phyloP scores from a whole-genome alignment of 176 grass and related monocot genomes.

The Eleusine coracana region DNA sequence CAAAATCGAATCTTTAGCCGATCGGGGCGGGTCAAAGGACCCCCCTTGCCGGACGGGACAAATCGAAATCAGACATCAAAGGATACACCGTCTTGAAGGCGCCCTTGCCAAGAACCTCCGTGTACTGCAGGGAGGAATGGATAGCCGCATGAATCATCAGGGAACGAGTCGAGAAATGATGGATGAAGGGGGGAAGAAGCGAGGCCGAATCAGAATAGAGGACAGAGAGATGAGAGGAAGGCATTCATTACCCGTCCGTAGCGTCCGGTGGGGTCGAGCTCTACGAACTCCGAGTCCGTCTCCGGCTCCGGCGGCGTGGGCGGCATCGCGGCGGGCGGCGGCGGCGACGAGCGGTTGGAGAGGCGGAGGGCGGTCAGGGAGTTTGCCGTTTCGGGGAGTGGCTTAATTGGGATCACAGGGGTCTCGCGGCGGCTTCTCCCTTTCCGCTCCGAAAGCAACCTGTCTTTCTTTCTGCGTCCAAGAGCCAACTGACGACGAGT shows the following conservation, averaged over 20 bases:
- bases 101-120: slow-evolving; percentile 73
- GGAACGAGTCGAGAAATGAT: background rate
- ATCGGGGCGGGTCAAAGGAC: background rate
- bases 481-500: background rate
- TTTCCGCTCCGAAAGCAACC: background rate
- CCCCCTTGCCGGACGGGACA: background rate
- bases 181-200: background rate
- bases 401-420: slow-evolving; percentile 50
- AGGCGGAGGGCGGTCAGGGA: background rate
- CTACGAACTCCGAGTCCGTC: slow-evolving; percentile 59
- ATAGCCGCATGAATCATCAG: too few species aligned
- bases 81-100: slow-evolving; percentile 91
- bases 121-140: slow-evolving; percentile 46
- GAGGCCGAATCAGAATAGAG: background rate
- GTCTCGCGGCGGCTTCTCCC: slow-evolving; percentile 10
- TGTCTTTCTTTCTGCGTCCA: background rate
- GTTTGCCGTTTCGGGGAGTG: slow-evolving; percentile 34
- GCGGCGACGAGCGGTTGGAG: too few species aligned
- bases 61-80: slow-evolving; percentile 33
- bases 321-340: slow-evolving; percentile 24
- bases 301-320: slow-evolving; percentile 37
- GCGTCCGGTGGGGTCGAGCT: slow-evolving; percentile 76
- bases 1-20: slow-evolving; percentile 30
- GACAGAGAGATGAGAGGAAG: background rate
- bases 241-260: slow-evolving; percentile 62